These are phyloP conservation scores for Porphyra umbilicalis DNA, from an alignment of 31 red algal genomes.

Conservation along the genomic window DNA sequence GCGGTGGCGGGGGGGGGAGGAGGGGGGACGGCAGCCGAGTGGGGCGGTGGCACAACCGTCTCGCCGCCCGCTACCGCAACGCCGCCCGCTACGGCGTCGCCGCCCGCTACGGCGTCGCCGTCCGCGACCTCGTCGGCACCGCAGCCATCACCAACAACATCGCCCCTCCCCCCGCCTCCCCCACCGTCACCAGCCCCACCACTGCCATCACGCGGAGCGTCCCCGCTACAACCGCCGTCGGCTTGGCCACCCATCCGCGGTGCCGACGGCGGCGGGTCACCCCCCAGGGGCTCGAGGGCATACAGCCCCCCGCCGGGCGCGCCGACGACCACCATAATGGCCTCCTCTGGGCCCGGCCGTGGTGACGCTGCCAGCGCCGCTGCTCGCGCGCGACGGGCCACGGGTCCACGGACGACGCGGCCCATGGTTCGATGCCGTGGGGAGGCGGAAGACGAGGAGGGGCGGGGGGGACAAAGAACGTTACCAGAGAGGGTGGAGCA, in stretches of 20 bases:
- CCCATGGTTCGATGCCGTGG: neutral
- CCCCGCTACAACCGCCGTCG: too few relatives aligned
- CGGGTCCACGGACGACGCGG: neutral
- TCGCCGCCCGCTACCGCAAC: too few relatives aligned
- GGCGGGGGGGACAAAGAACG: neutral
- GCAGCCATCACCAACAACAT: too few relatives aligned
- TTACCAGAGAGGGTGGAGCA: too few relatives aligned
- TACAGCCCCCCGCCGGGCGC: neutral
- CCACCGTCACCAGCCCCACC: neutral
- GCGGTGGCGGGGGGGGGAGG: neutral
- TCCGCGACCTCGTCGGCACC: neutral
- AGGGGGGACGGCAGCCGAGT: neutral
- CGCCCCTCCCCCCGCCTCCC: too few relatives aligned
- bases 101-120: neutral
- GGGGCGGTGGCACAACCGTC: neutral
- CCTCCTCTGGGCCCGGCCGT: neutral
- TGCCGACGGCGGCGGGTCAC: too few relatives aligned
- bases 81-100: neutral
- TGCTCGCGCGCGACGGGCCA: neutral
- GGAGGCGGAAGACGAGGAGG: neutral
- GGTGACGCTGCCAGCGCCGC: neutral
- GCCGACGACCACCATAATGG: neutral
- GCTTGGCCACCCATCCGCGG: too few relatives aligned
- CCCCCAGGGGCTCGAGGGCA: neutral
- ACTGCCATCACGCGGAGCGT: neutral